Base-by-base conservation (phyloP, 1,284 basidiomycete genomes). In the Tetrapyrgos nigripes region DNA sequence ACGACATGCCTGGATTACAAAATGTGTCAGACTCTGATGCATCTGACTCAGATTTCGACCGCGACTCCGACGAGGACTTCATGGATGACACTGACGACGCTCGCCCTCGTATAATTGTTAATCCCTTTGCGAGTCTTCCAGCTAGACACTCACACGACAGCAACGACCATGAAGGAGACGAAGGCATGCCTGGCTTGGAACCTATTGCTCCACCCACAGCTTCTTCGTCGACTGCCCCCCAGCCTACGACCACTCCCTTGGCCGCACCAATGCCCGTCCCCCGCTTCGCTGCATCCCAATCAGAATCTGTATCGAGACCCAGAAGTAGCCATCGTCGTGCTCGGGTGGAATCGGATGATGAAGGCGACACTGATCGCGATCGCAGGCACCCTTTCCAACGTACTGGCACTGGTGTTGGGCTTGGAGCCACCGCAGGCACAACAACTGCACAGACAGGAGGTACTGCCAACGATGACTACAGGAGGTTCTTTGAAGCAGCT, bases 341-440 rank as follows among this genome's bases (percentile, higher is more conserved):
- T 27, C 72, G 84, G 31, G 80, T 83, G 4, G 80, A 84, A 13
- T 82, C 84, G 53, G 85, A 86, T 57, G 74, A 77, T 17, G 84
- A 86, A 8, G 58, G 58, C n/a, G 59, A 61, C 64, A 74, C 78
- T 6, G 83, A 81, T 13, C 72, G 85, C 45, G 84, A 86, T 67
- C 78, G 83, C 50, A 76, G 85, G 59, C 84, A 86, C 64, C 84
- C 85, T n/a, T 82, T 80, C n/a, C 75, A 83, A 65, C 79, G 84
- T 44, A 68, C 71, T 43, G 65, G 63, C 52, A 53, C 53, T 31
- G 33, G 29, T 19, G n/a, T 44, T 23, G 21, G 35, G 27, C 45
- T 37, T 27, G 43, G n/a, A 24, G 14, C n/a, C 26, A 28, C 45
- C 14, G 21, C 27, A 28, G 26, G 26, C 19, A 24, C n/a, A 23